Conservation (phyloP, 1,284 basidiomycete species). For the Melampsora americana region DNA sequence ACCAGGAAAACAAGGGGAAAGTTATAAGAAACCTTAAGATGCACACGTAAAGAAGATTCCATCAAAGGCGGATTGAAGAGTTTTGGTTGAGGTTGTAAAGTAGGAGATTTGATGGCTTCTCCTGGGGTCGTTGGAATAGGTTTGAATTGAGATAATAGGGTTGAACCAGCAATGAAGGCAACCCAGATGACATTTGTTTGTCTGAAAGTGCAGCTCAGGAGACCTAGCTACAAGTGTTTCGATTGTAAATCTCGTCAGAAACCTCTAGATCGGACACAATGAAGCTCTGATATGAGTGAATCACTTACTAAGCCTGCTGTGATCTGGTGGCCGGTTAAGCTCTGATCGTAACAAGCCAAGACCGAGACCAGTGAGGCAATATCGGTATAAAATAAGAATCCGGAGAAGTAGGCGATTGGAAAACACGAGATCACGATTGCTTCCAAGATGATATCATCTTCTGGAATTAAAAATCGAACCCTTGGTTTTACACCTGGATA, state of each 20-base stretch:
- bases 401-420: slow-evolving; percentile 80
- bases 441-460: slow-evolving; percentile 64
- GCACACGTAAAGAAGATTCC: slow-evolving; percentile 42
- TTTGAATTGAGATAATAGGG: slow-evolving; percentile 22
- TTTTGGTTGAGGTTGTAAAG: slow-evolving; percentile 9
- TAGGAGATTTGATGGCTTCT: not conserved
- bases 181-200: slow-evolving; percentile 94
- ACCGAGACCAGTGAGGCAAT: slow-evolving; percentile 72
- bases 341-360: slow-evolving; percentile 63
- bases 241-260: not conserved
- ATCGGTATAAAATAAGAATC: slow-evolving; percentile 89
- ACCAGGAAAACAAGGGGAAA: not conserved
- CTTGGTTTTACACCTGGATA: slow-evolving; percentile 38
- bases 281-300: not conserved
- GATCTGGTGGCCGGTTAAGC: slow-evolving; percentile 63
- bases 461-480: slow-evolving; percentile 53
- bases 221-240: slow-evolving; percentile 62
- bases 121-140: not conserved
- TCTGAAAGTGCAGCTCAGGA: slow-evolving; percentile 75
- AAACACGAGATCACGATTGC: slow-evolving; percentile 59
- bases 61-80: slow-evolving; percentile 27
- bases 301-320: slow-evolving; percentile 67
- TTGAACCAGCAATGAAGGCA: slow-evolving; percentile 53
- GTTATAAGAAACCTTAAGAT: slow-evolving; percentile 29
- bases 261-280: not conserved